Base-by-base conservation (phyloP, 108 stramenopile genomes). In the Nitzschia sp. region DNA sequence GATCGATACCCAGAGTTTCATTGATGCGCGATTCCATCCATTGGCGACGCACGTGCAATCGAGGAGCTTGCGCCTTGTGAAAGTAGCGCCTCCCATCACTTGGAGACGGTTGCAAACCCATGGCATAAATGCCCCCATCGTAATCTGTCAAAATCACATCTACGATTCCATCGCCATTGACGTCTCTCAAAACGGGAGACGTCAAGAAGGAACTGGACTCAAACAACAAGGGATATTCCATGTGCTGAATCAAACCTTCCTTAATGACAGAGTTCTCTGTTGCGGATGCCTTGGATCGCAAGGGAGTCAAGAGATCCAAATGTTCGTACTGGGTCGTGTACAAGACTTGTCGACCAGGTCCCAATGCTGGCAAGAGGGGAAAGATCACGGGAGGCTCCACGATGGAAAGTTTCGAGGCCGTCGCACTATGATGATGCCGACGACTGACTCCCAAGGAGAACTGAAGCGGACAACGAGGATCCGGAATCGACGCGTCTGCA, bases 131-230 rank as follows among this genome's bases (percentile, higher is more conserved):
- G 26, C 87, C 85, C 9, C 91, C 91, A 66, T 92, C 88, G 53
- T 92, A 92, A 63, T 92, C 91, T 0, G 75, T 68, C 26, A 88
- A 46, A 45, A 90, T 86, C 16, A 83, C 87, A 77, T 92, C 91
- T 4, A 71, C 53, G 32, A 89, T 76, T 0, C 88, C 91, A 73
- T 90, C 91, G n/a, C 78, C 78, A 35, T 85, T 80, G 30, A 86
- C 79, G 65, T 92, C 91, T 19, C 80, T 73, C 1, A 92, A 58
- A 30, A 92, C 68, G 2, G 91, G 91, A 26, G 79, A 72, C 4
- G 81, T 69, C 62, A 83, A 79, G 66, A 92, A 92, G n/a, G 86
- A 78, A 11, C 78, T 79, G 17, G 78, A 73, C 67, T 89, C 87
- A 66, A 87, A 86, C n/a, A 92, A 53, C 15, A 88, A 71, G 3